Percentiles rank a stretch among this genome's conserved stretches.
phyloP scores from a whole-genome alignment of 2,329 filamentous ascomycete species.

The Juglanconis juglandina region DNA sequence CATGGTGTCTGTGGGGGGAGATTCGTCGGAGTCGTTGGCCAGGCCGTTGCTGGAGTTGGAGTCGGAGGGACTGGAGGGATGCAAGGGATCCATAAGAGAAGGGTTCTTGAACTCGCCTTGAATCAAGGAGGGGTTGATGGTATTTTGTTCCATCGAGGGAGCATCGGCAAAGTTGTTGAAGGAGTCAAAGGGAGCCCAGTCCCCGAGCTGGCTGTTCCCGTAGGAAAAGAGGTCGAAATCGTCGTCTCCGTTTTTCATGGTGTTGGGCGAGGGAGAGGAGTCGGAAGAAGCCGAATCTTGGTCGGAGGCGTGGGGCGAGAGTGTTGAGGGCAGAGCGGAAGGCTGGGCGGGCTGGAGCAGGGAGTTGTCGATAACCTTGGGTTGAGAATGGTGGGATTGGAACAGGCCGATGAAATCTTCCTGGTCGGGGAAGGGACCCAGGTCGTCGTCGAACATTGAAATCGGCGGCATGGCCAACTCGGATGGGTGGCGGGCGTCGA shows the following conservation, averaged over 20 bases:
- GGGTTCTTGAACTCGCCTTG: background rate
- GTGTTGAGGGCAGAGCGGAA: constrained; percentile 37
- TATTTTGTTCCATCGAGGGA: constrained; percentile 27
- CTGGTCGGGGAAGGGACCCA: constrained; percentile 1
- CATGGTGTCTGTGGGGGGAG: constrained; percentile 2
- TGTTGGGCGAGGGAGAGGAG: constrained; percentile 45
- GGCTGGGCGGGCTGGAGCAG: constrained; percentile 22
- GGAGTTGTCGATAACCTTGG: constrained; percentile 15
- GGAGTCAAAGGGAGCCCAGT: constrained; percentile 33
- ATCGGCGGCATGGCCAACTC: constrained; percentile 14
- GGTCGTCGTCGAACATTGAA: constrained; percentile 15
- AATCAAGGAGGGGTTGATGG: constrained; percentile 33
- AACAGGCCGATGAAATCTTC: constrained; percentile 14
- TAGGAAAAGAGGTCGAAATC: constrained; percentile 41
- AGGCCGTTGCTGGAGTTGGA: constrained; percentile 48
- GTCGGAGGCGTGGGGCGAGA: constrained; percentile 40
- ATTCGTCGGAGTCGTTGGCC: constrained; percentile 23
- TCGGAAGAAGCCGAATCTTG: constrained; percentile 51
- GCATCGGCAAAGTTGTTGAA: constrained; percentile 35
- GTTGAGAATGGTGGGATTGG: constrained; percentile 14
- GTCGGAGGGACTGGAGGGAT: constrained; percentile 18
- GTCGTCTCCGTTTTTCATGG: constrained; percentile 37
- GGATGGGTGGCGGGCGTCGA: constrained; percentile 1
- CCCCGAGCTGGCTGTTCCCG: constrained; percentile 29
- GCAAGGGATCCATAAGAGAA: constrained; percentile 7